Evolutionary conservation across 768 basidiomycete species (phyloP), one percentile per base, ranked within the genome.

Genomic region (Calocybe indica): DNA sequence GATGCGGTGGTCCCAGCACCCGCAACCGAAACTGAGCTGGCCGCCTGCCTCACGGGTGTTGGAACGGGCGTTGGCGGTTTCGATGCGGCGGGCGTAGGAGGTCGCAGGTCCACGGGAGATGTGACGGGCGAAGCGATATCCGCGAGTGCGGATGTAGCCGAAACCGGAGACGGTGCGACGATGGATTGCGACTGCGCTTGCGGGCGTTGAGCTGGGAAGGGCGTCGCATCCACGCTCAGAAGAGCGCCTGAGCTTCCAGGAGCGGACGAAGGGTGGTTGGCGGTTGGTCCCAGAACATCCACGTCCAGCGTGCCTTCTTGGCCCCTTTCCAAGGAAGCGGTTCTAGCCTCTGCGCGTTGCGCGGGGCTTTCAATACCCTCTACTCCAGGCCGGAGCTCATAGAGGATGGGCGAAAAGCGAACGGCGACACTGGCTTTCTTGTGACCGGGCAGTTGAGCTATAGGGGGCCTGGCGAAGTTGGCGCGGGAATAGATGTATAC

Each of bases 401-500:
- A 98, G 37, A 99, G 64, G 14, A 97, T 75, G 0, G 95, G 96
- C 30, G 90, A 94, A 66, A 98, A 99, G 40, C 84, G 75, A 34
- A 99, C 92, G 1, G 90, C 95, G 2, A 98, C 86, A 55, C 88
- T 92, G 0, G 95, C 86, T 56, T 95, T 96, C 68, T 92, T 92
- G 71, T 97, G 91, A 1, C 96, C 96, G 2, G 96, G 94, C 5
- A 98, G 72, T 61, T 94, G 93, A 10, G 93, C 96, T 48, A 98
- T 82, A 0, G 96, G 95, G 1, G 92, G 88, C 37, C 90, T 74
- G 1, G 92, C 83, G 64, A 99, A 90, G 67, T 96, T 98, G 37
- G 91, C 91, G 31, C 96, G 80, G 6, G 93, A 89, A 67, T 98
- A 98, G 57, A 99, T 90, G 70, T 90, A 97, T 29, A 98, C 95